Base-by-base conservation (phyloP, 148 eudicot genomes). In the Heliamphora exappendiculata region DNA sequence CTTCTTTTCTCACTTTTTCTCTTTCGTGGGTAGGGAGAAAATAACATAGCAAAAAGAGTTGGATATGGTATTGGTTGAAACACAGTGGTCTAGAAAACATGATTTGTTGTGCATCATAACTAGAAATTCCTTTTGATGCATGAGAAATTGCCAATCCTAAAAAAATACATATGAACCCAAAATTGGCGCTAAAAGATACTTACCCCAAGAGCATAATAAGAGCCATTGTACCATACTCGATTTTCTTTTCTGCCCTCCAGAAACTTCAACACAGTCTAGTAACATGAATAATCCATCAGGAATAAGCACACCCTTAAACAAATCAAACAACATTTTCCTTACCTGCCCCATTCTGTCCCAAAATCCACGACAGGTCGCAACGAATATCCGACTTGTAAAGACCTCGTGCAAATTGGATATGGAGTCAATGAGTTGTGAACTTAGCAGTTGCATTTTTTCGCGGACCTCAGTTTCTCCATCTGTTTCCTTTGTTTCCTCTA, bases 301-400 rank as follows among this genome's bases (percentile, higher is more conserved):
- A 65, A 7, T n/a, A 13, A 42, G 50, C 74, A 54, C 53, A 31
- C 39, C 17, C 26, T 50, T 17, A 16, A 14, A 37, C 7, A 72
- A 60, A 55, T 33, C 12, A 24, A 22, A 33, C 34, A 29, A 10
- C 79, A 31, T 65, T 41, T 63, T 58, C 33, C 29, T 57, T 86
- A 92, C 97, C 90, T 93, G 97, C 28, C 97, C 97, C 93, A 91
- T 93, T 82, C 86, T 80, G 78, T 93, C 93, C 97, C 97, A 93
- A 51, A 89, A 87, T 28, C 90, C 95, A 74, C 93, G 97, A 68
- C 89, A 86, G 16, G 77, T 74, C 47, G 95, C 89, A 45, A 91
- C 81, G 59, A 93, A 93, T 75, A 93, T 91, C 77, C 82, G 90
- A 75, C 88, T 86, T 36, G 85, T 79, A 70, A 93, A 91, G 58